These are phyloP conservation scores for Colletotrichum echinochloae DNA, from an alignment of 2,329 filamentous ascomycete species.

Conservation along the genomic window DNA sequence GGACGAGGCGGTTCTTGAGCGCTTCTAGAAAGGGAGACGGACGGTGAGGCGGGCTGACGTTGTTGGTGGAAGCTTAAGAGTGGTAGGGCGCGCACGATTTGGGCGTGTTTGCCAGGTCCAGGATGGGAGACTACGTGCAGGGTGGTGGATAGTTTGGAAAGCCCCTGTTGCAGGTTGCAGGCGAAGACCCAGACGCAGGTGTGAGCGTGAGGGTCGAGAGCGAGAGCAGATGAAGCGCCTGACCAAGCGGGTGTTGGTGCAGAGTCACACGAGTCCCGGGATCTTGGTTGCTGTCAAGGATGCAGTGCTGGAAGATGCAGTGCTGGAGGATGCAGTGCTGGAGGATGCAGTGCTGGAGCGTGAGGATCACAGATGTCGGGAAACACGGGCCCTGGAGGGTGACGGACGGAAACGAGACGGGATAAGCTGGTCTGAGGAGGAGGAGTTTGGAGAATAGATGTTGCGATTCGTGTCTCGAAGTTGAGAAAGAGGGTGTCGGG, in stretches of 20 bases:
- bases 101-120: slow-evolving; percentile 37
- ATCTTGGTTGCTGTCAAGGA: slow-evolving; percentile 40
- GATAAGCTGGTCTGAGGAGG: slow-evolving; percentile 38
- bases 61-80: slow-evolving; percentile 22
- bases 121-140: slow-evolving; percentile 35
- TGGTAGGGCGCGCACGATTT: slow-evolving; percentile 23
- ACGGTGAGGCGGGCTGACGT: slow-evolving; percentile 35
- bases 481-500: slow-evolving; percentile 38
- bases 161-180: slow-evolving; percentile 14
- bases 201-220: background rate
- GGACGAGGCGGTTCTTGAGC: slow-evolving; percentile 32
- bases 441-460: slow-evolving; percentile 35
- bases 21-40: slow-evolving; percentile 31
- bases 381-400: slow-evolving; percentile 26
- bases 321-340: too few species aligned
- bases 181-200: background rate
- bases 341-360: slow-evolving; percentile 38
- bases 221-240: slow-evolving; percentile 16
- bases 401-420: slow-evolving; percentile 31
- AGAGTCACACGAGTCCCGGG: slow-evolving; percentile 38
- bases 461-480: slow-evolving; percentile 40
- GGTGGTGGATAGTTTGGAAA: slow-evolving; percentile 19
- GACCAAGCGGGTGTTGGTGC: slow-evolving; percentile 28
- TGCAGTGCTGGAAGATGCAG: slow-evolving; percentile 34
- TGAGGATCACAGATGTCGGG: slow-evolving; percentile 31